Percentiles rank a stretch among this genome's conserved stretches.
phyloP scores from a whole-genome alignment of 257 asterid genomes.

The Penstemon eatonii region DNA sequence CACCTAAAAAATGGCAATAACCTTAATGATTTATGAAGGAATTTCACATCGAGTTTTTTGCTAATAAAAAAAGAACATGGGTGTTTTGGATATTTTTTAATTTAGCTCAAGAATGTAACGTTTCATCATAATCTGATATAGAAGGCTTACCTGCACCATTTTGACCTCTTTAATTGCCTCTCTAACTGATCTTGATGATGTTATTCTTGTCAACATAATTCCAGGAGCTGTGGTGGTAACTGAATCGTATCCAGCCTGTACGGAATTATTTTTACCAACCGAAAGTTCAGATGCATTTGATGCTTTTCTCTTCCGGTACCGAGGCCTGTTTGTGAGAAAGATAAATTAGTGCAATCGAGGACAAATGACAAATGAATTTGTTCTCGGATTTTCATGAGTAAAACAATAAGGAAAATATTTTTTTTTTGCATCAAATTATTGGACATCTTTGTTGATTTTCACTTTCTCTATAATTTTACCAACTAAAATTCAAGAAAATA shows the following conservation, averaged over 20 bases:
- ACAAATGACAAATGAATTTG: background rate
- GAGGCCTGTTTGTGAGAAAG: constrained; percentile 61
- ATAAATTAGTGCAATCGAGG: constrained; percentile 24
- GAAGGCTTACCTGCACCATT: constrained; percentile 82
- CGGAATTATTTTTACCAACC: constrained; percentile 41
- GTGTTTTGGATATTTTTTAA: no score
- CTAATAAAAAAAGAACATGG: no score
- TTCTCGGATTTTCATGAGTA: no score
- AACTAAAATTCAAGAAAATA: background rate
- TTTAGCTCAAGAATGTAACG: no score
- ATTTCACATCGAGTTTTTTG: no score
- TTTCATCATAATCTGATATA: background rate
- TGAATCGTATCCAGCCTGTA: constrained; percentile 44
- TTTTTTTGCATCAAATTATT: background rate
- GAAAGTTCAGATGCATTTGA: constrained; percentile 55
- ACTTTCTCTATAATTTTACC: no score
- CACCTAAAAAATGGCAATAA: no score
- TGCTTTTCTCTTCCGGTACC: constrained; percentile 56
- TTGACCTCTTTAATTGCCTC: constrained; percentile 87
- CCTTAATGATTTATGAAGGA: no score
- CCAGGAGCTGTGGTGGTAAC: constrained; percentile 57
- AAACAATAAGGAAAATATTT: no score
- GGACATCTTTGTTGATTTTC: background rate
- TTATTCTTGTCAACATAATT: constrained; percentile 58
- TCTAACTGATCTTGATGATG: constrained; percentile 86